Evolutionary conservation across 2,329 filamentous ascomycete species (phyloP).

Genomic region (Penicillium griseofulvum): DNA sequence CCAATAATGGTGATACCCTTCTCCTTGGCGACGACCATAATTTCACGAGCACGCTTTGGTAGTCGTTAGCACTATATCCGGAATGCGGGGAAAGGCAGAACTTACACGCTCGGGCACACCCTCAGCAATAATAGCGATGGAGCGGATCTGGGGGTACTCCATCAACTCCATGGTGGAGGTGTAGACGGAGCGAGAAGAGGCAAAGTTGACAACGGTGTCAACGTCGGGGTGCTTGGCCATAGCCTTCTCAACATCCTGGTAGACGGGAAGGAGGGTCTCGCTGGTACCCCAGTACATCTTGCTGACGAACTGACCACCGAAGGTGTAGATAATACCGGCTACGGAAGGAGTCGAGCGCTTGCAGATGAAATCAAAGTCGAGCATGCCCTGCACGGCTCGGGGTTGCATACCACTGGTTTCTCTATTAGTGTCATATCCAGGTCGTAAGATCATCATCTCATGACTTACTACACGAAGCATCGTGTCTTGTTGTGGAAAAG

Average conservation of each 20-base stretch:
- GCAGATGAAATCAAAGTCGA: conserved; percentile 99
- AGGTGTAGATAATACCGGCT: conserved; percentile 99
- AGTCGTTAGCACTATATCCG: background rate
- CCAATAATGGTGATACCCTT: conserved; percentile 99
- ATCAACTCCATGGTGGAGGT: conserved; percentile 98
- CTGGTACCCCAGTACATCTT: conserved; percentile 99
- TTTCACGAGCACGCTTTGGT: conserved; percentile 85
- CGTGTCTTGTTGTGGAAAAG: conserved; percentile 99
- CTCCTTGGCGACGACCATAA: conserved; percentile 92
- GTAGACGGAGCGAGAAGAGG: conserved; percentile 97
- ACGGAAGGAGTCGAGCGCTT: conserved; percentile 95
- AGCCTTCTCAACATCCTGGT: conserved; percentile 90
- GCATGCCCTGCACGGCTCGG: conserved; percentile 85
- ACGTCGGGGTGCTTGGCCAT: conserved; percentile 96
- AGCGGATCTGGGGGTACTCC: conserved; percentile 95
- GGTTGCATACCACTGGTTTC: conserved; percentile 79
- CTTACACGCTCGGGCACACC: conserved; percentile 94
- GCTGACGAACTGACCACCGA: conserved; percentile 99
- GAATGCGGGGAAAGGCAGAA: background rate
- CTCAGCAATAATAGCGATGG: conserved; percentile 98
- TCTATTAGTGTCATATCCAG: conserved; percentile 12
- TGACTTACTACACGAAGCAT: conserved; percentile 92
- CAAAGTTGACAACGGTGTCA: conserved; percentile 98
- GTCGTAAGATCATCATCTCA: background rate
- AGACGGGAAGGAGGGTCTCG: conserved; percentile 96